Evolutionary conservation across 352 stramenopile species (phyloP).

Genomic region (Phytophthora brassicae): DNA sequence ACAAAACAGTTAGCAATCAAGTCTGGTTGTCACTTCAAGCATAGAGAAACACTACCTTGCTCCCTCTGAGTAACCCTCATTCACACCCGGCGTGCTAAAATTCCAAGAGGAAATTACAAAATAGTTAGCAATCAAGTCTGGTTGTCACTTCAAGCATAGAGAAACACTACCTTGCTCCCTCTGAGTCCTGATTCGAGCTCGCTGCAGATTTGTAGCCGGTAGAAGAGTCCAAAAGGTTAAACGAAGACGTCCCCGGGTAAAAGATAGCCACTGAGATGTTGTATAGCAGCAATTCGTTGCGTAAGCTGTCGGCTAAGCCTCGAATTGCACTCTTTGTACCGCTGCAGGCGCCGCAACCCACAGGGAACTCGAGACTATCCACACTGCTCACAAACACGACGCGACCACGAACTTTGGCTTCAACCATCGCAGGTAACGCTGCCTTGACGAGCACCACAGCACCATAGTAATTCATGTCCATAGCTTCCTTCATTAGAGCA

Average conservation of each 20-base stretch:
- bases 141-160: too few species aligned
- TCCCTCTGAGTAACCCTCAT: too few species aligned
- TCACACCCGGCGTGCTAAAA: too few species aligned
- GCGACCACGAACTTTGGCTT: conserved; percentile 37
- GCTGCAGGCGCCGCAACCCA: conserved; percentile 89
- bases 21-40: too few species aligned
- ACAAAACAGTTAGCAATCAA: too few species aligned
- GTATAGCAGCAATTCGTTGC: conserved; percentile 71
- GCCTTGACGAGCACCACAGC: conserved; percentile 60
- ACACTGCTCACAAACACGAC: conserved; percentile 66
- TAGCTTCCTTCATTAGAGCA: conserved; percentile 37
- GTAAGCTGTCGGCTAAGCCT: conserved; percentile 90
- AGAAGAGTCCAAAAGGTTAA: conserved; percentile 22
- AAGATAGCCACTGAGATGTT: conserved; percentile 84
- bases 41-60: too few species aligned
- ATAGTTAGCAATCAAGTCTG: too few species aligned
- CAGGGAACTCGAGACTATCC: conserved; percentile 52
- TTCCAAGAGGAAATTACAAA: too few species aligned
- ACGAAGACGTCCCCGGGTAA: conserved; percentile 78
- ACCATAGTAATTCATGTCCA: conserved; percentile 68
- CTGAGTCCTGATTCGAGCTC: not conserved
- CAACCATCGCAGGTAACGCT: conserved; percentile 62
- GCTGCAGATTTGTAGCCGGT: conserved; percentile 4
- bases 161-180: conserved; percentile 18
- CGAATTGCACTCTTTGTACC: conserved; percentile 90